phyloP scores from a whole-genome alignment of 75 land plant species.

The Ceratopteris richardii region DNA sequence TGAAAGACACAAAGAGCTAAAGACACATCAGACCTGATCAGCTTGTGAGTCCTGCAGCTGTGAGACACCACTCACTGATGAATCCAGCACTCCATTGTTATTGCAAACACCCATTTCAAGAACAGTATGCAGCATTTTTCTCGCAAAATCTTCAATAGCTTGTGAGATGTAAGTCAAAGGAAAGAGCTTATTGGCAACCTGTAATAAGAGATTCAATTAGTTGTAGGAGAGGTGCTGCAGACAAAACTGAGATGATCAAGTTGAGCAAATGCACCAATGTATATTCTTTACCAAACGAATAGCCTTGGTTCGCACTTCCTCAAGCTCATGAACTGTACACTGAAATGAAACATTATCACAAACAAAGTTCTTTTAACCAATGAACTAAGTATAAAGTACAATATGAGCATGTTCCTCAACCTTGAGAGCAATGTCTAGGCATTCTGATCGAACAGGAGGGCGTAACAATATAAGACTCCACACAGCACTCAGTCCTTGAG shows the following conservation, averaged over 20 bases:
- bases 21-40: not conserved
- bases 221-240: no score
- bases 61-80: conserved; percentile 4
- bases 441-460: conserved; percentile 53
- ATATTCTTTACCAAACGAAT: conserved; percentile 69
- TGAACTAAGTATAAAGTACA: conserved; percentile 13
- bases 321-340: conserved; percentile 68
- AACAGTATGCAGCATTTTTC: conserved; percentile 59
- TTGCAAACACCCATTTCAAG: conserved; percentile 29
- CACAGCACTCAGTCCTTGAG: conserved; percentile 85
- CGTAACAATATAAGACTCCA: conserved; percentile 93
- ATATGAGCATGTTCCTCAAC: conserved; percentile 21
- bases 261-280: not conserved
- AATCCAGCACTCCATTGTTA: conserved; percentile 16
- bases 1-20: no score
- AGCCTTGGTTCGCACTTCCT: conserved; percentile 82
- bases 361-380: not conserved
- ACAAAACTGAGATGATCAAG: no score
- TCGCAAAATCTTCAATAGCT: conserved; percentile 81
- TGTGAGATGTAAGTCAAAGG: conserved; percentile 51
- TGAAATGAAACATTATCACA: conserved; percentile 10
- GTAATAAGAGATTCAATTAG: conserved; percentile 1
- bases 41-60: not conserved
- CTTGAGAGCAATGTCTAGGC: conserved; percentile 84
- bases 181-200: conserved; percentile 97